phyloP scores from a whole-genome alignment of 108 stramenopile species.

The Nannochloropsis gaditana region DNA sequence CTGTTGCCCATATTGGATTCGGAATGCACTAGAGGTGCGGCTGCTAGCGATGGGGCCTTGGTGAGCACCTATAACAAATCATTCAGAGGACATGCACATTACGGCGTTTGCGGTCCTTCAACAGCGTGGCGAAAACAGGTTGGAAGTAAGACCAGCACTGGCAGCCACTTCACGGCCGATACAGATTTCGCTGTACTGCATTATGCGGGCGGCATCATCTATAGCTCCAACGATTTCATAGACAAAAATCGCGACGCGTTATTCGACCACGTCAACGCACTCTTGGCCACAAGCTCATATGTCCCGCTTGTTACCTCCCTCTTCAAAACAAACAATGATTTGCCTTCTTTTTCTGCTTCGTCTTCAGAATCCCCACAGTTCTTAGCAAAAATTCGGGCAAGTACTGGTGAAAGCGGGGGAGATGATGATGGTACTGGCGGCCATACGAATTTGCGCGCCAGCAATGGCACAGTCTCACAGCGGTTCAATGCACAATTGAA shows the following conservation, averaged over 20 bases:
- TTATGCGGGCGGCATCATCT: conserved; percentile 64
- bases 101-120: conserved; percentile 1
- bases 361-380: not conserved
- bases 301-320: conserved; percentile 53
- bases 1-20: conserved; percentile 30
- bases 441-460: conserved; percentile 23
- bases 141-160: not conserved
- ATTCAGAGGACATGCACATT: conserved; percentile 17
- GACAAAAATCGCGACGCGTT: conserved; percentile 59
- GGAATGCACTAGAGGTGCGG: conserved; percentile 25
- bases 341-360: not conserved
- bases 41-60: conserved; percentile 19
- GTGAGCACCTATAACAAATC: conserved; percentile 29
- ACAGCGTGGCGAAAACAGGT: not conserved
- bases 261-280: conserved; percentile 48
- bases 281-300: conserved; percentile 48
- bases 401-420: conserved; percentile 18
- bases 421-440: conserved; percentile 24
- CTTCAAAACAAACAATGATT: conserved; percentile 9
- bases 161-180: not conserved
- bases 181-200: conserved; percentile 55
- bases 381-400: conserved; percentile 23
- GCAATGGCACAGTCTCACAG: conserved; percentile 58
- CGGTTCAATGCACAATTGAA: conserved; percentile 60
- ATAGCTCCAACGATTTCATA: conserved; percentile 60